Conservation (phyloP, 2,329 filamentous ascomycete genomes). For the Ophiostoma sp. region DNA sequence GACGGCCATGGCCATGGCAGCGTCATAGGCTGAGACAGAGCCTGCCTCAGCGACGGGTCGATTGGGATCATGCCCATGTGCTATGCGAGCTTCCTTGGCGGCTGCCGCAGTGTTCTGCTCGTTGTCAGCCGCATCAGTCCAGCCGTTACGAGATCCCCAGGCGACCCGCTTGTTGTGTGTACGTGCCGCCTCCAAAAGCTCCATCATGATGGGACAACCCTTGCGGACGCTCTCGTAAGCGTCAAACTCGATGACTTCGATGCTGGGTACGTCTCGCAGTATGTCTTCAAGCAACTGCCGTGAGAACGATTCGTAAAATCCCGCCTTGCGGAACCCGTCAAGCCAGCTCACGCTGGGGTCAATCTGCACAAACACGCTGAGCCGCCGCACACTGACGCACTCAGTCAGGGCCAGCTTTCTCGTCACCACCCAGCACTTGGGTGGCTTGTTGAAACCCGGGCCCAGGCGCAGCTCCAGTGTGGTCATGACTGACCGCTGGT, state of each 20-base stretch:
- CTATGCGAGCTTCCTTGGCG: neutral
- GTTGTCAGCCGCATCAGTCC: slow-evolving; percentile 38
- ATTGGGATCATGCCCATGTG: neutral
- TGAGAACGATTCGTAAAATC: slow-evolving; percentile 66
- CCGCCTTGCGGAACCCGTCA: slow-evolving; percentile 60
- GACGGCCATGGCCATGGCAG: slow-evolving; percentile 12
- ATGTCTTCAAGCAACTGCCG: slow-evolving; percentile 52
- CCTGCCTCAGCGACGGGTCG: neutral
- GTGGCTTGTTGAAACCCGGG: slow-evolving; percentile 66
- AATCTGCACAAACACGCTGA: slow-evolving; percentile 65
- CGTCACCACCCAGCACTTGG: slow-evolving; percentile 64
- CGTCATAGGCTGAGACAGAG: slow-evolving; percentile 8
- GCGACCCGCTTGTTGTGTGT: slow-evolving; percentile 48
- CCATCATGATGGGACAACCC: slow-evolving; percentile 58
- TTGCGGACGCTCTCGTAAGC: slow-evolving; percentile 61
- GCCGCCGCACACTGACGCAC: slow-evolving; percentile 51
- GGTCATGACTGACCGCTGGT: slow-evolving; percentile 55
- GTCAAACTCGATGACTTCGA: slow-evolving; percentile 62
- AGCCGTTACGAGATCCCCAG: slow-evolving; percentile 64
- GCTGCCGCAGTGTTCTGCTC: slow-evolving; percentile 9
- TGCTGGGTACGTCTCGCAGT: slow-evolving; percentile 50
- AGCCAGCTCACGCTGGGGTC: slow-evolving; percentile 65
- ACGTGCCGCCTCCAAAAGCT: slow-evolving; percentile 49
- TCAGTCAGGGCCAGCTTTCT: slow-evolving; percentile 57
- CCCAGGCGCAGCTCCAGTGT: slow-evolving; percentile 66